Base-by-base conservation (phyloP, 768 basidiomycete genomes). In the Hericium rajendrae region DNA sequence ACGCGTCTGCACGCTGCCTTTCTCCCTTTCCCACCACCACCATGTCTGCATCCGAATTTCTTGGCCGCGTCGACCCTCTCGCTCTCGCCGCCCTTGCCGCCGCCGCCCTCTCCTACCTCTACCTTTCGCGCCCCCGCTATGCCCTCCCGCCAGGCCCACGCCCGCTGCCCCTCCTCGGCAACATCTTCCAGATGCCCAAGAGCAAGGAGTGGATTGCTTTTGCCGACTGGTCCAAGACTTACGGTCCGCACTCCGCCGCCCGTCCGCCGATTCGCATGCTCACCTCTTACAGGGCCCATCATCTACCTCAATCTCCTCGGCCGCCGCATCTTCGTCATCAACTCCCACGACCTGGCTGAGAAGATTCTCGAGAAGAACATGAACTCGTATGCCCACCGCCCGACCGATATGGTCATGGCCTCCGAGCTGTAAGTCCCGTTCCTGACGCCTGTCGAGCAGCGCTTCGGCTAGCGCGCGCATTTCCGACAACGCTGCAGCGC, bases 281-380 rank as follows among this genome's bases (percentile, higher is more conserved):
- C 32, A 32, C 32, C 8, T 32, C 32, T 8, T 6, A 12, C 39
- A 68, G 67, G 67, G 26, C 60, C 66, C 28, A 54, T 67, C 48
- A 53, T 67, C 12, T 64, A 59, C 15, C 22, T 68, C 46, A 60
- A 56, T 8, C 48, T 68, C 20, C 57, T 68, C 26, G 65, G 67
- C 22, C 59, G 57, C 20, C 60, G 61, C 1, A 53, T 66, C 3
- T 57, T 67, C 50, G 59, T 68, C 38, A 59, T 68, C 40, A 66
- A 66, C 54, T 63, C 65, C 4, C 57, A 57, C 3, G 40, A 65
- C 48, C 37, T 60, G 2, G 62, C 63, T 9, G 51, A 52, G n/a
- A 62, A 67, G 0, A 62, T 68, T 11, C 58, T 68, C 6, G 61
- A 66, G 51, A 65, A 65, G 53, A 67, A 67, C 49, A 65, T 65